Evolutionary conservation across 495 filamentous ascomycete genomes (phyloP), one percentile per base, ranked within the genome.

Genomic region (Xanthoparmelia taractica): DNA sequence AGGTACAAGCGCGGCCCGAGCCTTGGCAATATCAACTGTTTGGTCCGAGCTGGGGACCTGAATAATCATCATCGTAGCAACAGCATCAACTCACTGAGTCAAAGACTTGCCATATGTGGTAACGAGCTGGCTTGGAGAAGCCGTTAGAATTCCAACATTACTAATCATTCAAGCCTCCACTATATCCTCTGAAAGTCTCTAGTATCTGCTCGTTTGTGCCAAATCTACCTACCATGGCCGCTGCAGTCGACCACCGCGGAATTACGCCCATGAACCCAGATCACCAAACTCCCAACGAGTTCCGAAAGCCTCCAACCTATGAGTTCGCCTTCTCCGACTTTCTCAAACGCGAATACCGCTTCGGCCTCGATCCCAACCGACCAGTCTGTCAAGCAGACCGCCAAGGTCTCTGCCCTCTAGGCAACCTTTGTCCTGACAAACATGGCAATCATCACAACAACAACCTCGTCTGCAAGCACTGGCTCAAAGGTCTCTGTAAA

Each of bases 391-490:
- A 90, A 70, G 86, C 90, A 63, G 89, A 86, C 77, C 82, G 85
- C 68, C 81, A 87, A 65, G 87, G 88, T 58, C 85, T 89, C 77
- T 96, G 91, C 71, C 91, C 91, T 0, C 75, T 88, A 27, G 90
- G 90, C 47, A 80, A 84, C 50, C 76, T 80, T 29, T 96, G 91
- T 67, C 85, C 90, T 2, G 90, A 91, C 65, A 76, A 79, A 60
- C 80, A 84, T 65, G 80, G 81, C 15, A 75, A 78, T 25, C 80
- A 78, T 10, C 79, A 83, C 65, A 65, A 64, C 27, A 80, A 81
- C 47, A 85, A 81, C 17, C 81, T 96, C 0, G 91, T 98, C 62
- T 98, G 94, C 85, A 98, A 98, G 77, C 94, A 97, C 82, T 98
- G 95, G 85, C 85, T 97, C 66, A 89, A 95, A 67, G 92, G 91